These are phyloP conservation scores for Penicillium sp. DNA, from an alignment of 2,329 filamentous ascomycete species.

Conservation along the genomic window DNA sequence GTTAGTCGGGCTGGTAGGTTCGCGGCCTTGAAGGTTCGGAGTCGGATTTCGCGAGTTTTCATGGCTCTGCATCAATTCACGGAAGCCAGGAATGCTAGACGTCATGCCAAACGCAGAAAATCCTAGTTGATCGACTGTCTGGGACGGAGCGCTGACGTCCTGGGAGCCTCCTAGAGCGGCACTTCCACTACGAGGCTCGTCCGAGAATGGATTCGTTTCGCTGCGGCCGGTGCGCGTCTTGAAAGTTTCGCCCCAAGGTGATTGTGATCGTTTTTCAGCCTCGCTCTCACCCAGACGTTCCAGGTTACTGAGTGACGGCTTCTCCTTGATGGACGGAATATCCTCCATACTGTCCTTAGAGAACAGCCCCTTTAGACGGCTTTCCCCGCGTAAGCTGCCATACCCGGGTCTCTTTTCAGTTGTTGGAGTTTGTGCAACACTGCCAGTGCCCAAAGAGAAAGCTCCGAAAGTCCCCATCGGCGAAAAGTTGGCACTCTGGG, in stretches of 20 bases:
- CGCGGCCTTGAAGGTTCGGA: conserved; percentile 59
- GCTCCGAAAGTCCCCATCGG: conserved; percentile 88
- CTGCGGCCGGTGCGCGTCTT: conserved; percentile 54
- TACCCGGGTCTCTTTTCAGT: conserved; percentile 74
- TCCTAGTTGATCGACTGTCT: conserved; percentile 58
- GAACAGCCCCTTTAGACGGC: conserved; percentile 83
- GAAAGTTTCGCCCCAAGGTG: conserved; percentile 57
- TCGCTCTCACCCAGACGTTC: conserved; percentile 60
- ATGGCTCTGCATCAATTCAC: conserved; percentile 62
- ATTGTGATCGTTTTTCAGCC: conserved; percentile 50
- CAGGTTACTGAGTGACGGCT: conserved; percentile 58
- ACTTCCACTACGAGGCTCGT: conserved; percentile 60
- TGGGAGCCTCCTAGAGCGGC: conserved; percentile 77
- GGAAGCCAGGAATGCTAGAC: conserved; percentile 60
- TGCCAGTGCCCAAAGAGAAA: conserved; percentile 69
- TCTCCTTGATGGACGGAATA: conserved; percentile 59
- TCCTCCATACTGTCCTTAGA: conserved; percentile 77
- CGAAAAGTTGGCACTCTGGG: conserved; percentile 67
- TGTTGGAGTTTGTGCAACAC: conserved; percentile 48
- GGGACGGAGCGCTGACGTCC: conserved; percentile 64
- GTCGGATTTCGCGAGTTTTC: conserved; percentile 63
- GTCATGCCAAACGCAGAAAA: conserved; percentile 67
- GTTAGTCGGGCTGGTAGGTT: conserved; percentile 86
- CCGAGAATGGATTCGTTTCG: conserved; percentile 54
- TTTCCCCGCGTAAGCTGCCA: conserved; percentile 73